A percentile compares a stretch with the other conserved stretches of the same genome.
Conservation (phyloP, 257 asterid genomes). For the Paulownia fortunei region DNA sequence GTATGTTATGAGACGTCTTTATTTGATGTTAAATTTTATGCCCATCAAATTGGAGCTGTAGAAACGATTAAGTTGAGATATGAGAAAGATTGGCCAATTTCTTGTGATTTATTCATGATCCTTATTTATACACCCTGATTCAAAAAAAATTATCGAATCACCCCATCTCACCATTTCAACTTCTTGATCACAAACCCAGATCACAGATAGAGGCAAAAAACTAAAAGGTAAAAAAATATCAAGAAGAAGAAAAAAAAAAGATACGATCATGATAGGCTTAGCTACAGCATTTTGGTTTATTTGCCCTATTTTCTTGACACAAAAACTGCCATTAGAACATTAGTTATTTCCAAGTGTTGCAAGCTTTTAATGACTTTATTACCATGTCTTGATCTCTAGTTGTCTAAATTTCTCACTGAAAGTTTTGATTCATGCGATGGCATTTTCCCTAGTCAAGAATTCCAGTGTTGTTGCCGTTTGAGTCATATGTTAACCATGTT, state of each 20-base stretch:
- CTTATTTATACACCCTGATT: neutral
- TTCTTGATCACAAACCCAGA: constrained; percentile 33
- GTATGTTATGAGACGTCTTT: no score
- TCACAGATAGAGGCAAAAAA: constrained; percentile 25
- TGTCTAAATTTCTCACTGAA: neutral
- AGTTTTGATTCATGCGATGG: neutral
- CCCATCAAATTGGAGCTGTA: no score
- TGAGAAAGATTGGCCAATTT: neutral
- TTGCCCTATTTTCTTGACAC: constrained; percentile 49
- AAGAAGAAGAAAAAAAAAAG: neutral
- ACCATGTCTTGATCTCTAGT: constrained; percentile 44
- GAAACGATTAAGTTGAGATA: no score
- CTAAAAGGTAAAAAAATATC: constrained; percentile 19
- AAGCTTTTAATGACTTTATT: constrained; percentile 40
- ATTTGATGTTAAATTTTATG: no score
- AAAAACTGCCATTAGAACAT: constrained; percentile 37
- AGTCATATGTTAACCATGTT: constrained; percentile 28
- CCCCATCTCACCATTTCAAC: neutral
- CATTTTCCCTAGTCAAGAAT: neutral
- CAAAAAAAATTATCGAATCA: neutral
- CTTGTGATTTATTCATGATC: neutral
- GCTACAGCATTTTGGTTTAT: constrained; percentile 44
- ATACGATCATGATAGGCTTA: constrained; percentile 38
- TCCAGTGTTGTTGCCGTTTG: neutral
- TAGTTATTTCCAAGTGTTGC: constrained; percentile 51